These are phyloP conservation scores for Populus alba DNA, from an alignment of 345 rosid genomes.

Conservation along the genomic window DNA sequence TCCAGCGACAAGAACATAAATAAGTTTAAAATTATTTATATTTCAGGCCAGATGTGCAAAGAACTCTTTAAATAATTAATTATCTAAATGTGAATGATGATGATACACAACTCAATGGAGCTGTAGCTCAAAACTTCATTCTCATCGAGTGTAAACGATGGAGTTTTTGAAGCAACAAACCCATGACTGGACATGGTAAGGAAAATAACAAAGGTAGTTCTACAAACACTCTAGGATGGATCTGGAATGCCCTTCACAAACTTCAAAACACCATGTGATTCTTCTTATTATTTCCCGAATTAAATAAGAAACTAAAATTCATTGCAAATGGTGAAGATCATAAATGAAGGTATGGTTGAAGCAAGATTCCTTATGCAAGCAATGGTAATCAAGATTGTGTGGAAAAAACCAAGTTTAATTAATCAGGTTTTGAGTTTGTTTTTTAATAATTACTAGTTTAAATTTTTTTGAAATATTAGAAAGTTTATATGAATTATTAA, in stretches of 20 bases:
- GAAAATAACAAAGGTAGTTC: conserved; percentile 27
- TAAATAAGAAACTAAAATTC: conserved; percentile 28
- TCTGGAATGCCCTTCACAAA: conserved; percentile 31
- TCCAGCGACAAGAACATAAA: not conserved
- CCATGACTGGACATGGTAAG: conserved; percentile 14
- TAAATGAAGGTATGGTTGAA: conserved; percentile 43
- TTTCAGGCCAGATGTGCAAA: conserved; percentile 24
- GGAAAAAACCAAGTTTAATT: not conserved
- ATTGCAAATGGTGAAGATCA: conserved; percentile 34
- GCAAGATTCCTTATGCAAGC: conserved; percentile 34
- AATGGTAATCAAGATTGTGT: conserved; percentile 27
- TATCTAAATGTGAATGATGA: no score
- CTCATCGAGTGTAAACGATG: conserved; percentile 17
- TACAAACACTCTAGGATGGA: conserved; percentile 27
- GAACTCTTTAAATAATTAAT: conserved; percentile 13
- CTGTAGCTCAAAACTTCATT: conserved; percentile 20
- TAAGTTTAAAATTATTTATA: conserved; percentile 17
- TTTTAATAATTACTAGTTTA: no score
- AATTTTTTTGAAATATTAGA: no score
- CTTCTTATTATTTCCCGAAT: conserved; percentile 48
- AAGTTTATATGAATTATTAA: no score
- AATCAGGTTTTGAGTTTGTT: no score
- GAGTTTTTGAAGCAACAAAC: conserved; percentile 17
- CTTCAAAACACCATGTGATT: conserved; percentile 56
- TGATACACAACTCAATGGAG: conserved; percentile 13